A percentile compares a stretch with the other conserved stretches of the same genome.
phyloP scores from a whole-genome alignment of 805 yeast genomes.

The Candida tallmaniae region DNA sequence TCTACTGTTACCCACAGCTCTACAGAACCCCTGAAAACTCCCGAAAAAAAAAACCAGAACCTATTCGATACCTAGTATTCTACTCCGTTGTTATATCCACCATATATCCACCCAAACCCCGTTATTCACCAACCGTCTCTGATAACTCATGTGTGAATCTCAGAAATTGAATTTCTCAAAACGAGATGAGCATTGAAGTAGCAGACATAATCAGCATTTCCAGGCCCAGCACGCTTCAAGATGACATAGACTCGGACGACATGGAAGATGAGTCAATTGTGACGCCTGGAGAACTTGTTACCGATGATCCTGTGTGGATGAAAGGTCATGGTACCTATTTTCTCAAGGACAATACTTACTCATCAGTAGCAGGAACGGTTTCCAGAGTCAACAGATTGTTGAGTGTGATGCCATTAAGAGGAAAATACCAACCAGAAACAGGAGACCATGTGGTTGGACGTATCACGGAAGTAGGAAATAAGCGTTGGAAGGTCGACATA shows the following conservation, averaged over 20 bases:
- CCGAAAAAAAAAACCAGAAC: too few species aligned
- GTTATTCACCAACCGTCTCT: too few species aligned
- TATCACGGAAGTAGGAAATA: constrained; percentile 88
- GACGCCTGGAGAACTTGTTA: constrained; percentile 95
- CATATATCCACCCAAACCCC: too few species aligned
- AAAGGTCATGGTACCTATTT: constrained; percentile 96
- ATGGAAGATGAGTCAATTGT: constrained; percentile 51
- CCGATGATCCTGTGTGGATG: constrained; percentile 97
- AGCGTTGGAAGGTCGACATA: constrained; percentile 95
- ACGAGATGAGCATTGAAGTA: constrained; percentile 14
- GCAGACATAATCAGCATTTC: constrained; percentile 35
- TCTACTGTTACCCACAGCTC: too few species aligned
- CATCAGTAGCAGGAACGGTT: constrained; percentile 90
- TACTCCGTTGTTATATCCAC: too few species aligned
- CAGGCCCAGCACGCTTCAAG: constrained; percentile 17
- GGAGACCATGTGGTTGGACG: constrained; percentile 97
- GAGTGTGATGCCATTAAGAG: constrained; percentile 80
- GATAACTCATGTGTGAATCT: too few species aligned
- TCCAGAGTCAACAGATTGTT: constrained; percentile 81
- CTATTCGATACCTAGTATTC: too few species aligned
- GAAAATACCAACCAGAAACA: constrained; percentile 87
- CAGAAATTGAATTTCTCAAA: too few species aligned
- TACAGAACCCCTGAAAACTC: too few species aligned
- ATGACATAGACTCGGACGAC: constrained; percentile 32
- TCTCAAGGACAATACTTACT: constrained; percentile 67